phyloP scores from a whole-genome alignment of 208 protist genomes.

The Wallacemonas sp. region DNA sequence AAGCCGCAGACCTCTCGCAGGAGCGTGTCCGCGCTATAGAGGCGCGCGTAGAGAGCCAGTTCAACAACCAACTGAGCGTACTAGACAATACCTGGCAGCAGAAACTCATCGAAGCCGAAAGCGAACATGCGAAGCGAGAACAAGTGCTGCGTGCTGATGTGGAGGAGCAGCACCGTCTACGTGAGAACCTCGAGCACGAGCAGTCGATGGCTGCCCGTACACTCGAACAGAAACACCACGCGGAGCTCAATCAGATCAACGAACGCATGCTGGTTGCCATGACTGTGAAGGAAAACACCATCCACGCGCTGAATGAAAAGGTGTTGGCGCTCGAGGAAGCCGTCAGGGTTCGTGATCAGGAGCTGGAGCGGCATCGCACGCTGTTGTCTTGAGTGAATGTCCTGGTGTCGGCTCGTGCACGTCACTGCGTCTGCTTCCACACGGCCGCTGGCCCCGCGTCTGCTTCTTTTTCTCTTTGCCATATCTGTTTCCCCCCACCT shows the following conservation, averaged over 20 bases:
- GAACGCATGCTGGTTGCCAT: conserved; percentile 78
- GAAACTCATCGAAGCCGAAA: conserved; percentile 61
- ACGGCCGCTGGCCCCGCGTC: no score
- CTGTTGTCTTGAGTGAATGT: conserved; percentile 29
- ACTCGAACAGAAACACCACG: conserved; percentile 74
- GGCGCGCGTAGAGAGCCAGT: conserved; percentile 47
- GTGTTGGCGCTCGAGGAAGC: conserved; percentile 70
- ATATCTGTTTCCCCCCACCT: no score
- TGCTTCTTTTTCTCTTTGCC: no score
- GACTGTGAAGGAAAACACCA: conserved; percentile 73
- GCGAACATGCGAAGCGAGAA: conserved; percentile 51
- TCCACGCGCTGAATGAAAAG: conserved; percentile 64
- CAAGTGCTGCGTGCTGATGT: conserved; percentile 47
- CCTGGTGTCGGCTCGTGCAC: background rate
- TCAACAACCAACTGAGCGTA: conserved; percentile 42
- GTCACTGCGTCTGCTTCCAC: no score
- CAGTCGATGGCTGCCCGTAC: conserved; percentile 50
- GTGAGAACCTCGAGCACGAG: conserved; percentile 30
- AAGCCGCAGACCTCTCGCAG: conserved; percentile 35
- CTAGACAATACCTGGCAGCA: conserved; percentile 70
- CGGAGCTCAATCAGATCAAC: conserved; percentile 78
- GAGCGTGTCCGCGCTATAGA: conserved; percentile 57
- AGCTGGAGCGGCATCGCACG: conserved; percentile 61
- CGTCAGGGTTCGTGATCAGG: conserved; percentile 62
- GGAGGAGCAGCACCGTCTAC: conserved; percentile 29